Base-by-base conservation (phyloP, 257 asterid genomes). In the Scutellaria barbata region DNA sequence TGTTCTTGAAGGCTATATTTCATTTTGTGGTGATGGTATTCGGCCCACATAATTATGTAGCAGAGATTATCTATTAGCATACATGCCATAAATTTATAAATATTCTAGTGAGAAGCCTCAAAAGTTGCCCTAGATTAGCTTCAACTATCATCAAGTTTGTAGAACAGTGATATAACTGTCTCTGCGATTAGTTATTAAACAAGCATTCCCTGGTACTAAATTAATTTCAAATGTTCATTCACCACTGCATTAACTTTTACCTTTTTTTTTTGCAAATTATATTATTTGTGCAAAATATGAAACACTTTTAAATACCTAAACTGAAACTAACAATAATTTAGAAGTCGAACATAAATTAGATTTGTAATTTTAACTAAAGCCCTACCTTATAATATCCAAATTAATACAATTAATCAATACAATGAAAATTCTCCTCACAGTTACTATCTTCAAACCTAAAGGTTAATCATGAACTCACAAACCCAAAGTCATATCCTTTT, bases 1-100 rank as follows among this genome's bases (percentile, higher is more conserved):
- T 76, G 86, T 80, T 81, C 77, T 58, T 84, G 81, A 83, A 71
- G 80, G 81, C 51, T 74, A 60, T 77, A 66, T 76, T 66, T 40
- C 37, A 30, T 40, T 81, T 81, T 39, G 86, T 86, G 80, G 80
- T 71, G 25, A 71, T 61, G 33, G 55, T 55, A 63, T 60, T 22
- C 54, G 85, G 66, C 86, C 90, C 87, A 77, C 84, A 8, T 12
- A 37, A 79, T 22, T 76, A 37, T 48, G 41, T 18, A 30, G 61
- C 5, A 25, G 30, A 13, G 16, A 40, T 39, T 40, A 10, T 47
- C 13, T 17, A 47, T n/a, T 47, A 9, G 50, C 13, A n/a, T 25
- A n/a, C 45, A 46, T 66, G 72, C 61, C 61, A 66, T 20, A 47
- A 66, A 45, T 45, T 43, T 0, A 22, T 13, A 25, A 69, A 41